These are phyloP conservation scores for Zygosaccharomyces kombuchaensis DNA, from an alignment of 805 yeast genomes.

Conservation along the genomic window DNA sequence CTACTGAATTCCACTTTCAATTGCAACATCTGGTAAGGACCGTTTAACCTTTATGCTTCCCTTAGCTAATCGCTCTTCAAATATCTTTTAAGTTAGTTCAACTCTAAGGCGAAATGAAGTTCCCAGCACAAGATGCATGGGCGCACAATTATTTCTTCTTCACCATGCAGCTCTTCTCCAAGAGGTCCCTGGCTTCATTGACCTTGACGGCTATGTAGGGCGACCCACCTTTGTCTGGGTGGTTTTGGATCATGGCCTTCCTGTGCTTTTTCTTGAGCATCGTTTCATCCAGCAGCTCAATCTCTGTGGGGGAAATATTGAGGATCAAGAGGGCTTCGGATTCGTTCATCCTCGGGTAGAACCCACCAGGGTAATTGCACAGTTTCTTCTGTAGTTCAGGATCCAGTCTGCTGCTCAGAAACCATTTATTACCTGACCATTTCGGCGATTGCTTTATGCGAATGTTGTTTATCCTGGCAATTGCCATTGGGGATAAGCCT, in stretches of 20 bases:
- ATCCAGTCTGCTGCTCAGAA: constrained; percentile 16
- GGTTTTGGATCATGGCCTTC: constrained; percentile 79
- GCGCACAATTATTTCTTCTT: constrained; percentile 10
- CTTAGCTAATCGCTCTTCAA: not conserved
- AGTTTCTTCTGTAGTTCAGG: constrained; percentile 14
- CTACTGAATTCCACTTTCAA: constrained; percentile 10
- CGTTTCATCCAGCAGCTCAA: constrained; percentile 44
- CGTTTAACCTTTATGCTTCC: not conserved
- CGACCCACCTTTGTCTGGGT: constrained; percentile 93
- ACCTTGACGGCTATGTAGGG: constrained; percentile 85
- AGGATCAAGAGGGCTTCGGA: constrained; percentile 65
- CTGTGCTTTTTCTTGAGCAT: constrained; percentile 76
- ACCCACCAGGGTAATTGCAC: constrained; percentile 52
- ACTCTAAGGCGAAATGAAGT: not conserved
- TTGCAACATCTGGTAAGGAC: constrained; percentile 5
- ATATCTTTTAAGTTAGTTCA: not conserved
- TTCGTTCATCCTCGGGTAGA: constrained; percentile 60
- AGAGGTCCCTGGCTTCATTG: constrained; percentile 83
- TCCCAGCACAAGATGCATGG: not conserved
- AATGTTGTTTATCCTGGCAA: constrained; percentile 30
- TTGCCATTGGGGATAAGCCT: constrained; percentile 25
- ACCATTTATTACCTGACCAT: constrained; percentile 13
- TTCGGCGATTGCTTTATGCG: constrained; percentile 10
- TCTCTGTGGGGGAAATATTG: constrained; percentile 53
- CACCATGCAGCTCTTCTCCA: constrained; percentile 33